Evolutionary conservation across 1,139 yeast species (phyloP).

Genomic region (Taphrina pruni): DNA sequence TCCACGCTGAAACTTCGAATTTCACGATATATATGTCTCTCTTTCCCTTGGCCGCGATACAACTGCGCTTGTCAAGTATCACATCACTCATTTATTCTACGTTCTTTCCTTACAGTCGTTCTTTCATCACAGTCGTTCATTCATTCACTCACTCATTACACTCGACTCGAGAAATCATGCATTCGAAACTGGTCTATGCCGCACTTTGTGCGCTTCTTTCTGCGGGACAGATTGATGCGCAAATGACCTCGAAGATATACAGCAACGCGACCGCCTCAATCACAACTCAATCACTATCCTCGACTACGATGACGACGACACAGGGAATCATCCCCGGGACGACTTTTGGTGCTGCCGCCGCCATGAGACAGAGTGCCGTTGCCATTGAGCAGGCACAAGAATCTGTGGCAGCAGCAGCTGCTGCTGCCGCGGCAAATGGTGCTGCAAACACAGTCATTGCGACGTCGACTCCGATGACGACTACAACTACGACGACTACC

Average conservation of each 20-base stretch:
- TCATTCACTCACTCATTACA: background rate
- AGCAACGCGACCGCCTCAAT: background rate
- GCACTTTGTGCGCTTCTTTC: slow-evolving; percentile 8
- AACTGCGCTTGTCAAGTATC: background rate
- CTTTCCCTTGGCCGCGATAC: too few relatives aligned
- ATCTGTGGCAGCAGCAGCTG: background rate
- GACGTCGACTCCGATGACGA: background rate
- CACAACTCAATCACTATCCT: background rate
- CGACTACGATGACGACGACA: background rate
- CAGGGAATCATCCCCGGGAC: slow-evolving; percentile 5
- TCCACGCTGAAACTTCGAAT: background rate
- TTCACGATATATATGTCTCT: slow-evolving; percentile 6
- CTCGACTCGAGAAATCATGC: background rate
- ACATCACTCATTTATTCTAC: background rate
- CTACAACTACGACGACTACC: background rate
- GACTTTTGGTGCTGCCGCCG: slow-evolving; percentile 32
- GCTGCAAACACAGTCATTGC: background rate
- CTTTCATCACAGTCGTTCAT: background rate
- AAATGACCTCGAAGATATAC: background rate
- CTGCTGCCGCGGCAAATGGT: background rate
- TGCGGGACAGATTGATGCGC: slow-evolving; percentile 8
- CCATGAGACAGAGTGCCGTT: slow-evolving; percentile 16
- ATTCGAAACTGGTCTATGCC: background rate
- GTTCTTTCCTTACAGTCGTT: background rate
- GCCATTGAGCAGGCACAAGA: slow-evolving; percentile 12